Evolutionary conservation across 2,329 filamentous ascomycete genomes (phyloP).

Genomic region (Ilyonectria sp.): DNA sequence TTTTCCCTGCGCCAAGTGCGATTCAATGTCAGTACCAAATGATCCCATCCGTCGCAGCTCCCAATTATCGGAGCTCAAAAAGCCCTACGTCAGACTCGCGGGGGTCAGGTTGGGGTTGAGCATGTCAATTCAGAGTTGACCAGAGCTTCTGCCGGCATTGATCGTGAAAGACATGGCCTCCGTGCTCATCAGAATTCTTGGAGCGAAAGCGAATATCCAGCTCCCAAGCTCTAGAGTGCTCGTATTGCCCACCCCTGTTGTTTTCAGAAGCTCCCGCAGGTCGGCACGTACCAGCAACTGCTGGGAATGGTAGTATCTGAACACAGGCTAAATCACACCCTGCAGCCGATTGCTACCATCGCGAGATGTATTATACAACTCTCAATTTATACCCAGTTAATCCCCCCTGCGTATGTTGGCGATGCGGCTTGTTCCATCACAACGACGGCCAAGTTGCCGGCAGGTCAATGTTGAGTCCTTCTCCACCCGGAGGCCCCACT

Average conservation of each 20-base stretch:
- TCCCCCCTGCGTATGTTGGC: neutral
- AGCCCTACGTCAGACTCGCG: neutral
- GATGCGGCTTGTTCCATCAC: neutral
- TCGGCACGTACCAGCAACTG: neutral
- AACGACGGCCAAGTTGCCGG: neutral
- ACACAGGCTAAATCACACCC: neutral
- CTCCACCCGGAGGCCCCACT: constrained; percentile 1
- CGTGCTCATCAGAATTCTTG: neutral
- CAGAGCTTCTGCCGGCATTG: neutral
- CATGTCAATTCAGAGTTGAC: neutral
- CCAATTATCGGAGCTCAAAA: neutral
- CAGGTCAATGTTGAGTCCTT: neutral
- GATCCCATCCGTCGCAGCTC: neutral
- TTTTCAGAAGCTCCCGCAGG: neutral
- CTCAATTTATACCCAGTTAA: neutral
- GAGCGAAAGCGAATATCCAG: neutral
- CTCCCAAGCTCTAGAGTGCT: neutral
- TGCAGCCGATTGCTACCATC: neutral
- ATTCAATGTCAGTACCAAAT: no score
- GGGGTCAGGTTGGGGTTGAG: neutral
- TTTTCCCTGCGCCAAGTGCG: no score
- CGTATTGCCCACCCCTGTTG: neutral
- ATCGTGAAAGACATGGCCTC: neutral
- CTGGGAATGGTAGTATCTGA: neutral
- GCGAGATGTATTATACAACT: neutral